These are phyloP conservation scores for Paracamarosporium sp. DNA, from an alignment of 2,329 filamentous ascomycete species.

Conservation along the genomic window DNA sequence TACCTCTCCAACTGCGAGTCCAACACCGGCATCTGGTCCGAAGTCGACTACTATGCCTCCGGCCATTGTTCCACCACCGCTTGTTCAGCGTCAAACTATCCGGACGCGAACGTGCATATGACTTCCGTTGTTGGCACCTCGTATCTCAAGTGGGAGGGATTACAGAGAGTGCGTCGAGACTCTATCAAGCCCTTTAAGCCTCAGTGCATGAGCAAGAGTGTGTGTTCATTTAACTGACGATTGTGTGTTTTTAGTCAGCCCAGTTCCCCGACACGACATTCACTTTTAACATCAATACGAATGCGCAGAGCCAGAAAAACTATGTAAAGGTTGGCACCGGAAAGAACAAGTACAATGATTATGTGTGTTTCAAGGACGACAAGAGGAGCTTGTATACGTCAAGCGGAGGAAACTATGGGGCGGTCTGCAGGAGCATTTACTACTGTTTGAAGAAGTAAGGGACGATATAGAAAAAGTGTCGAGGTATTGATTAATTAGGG, in stretches of 20 bases:
- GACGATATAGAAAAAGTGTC: too few species aligned
- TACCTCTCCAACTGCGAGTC: neutral
- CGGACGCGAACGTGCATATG: neutral
- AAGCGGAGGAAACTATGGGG: neutral
- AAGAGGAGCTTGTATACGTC: neutral
- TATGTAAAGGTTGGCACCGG: neutral
- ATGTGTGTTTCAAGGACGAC: neutral
- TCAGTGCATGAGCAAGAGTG: neutral
- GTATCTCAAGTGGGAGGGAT: neutral
- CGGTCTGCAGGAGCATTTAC: neutral
- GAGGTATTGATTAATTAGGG: too few species aligned
- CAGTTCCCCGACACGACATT: neutral
- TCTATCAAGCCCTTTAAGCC: neutral
- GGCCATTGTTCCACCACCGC: neutral
- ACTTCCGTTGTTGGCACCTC: neutral
- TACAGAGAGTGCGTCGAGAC: neutral
- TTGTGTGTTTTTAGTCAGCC: neutral
- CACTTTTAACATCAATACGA: neutral
- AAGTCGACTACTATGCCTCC: neutral
- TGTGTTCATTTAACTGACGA: too few species aligned
- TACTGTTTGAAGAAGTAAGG: neutral
- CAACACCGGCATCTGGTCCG: neutral
- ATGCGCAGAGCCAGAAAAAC: neutral
- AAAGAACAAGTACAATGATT: neutral
- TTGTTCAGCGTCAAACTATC: neutral